Conservation (phyloP, 371 early-diverging fungal genomes). For the Mortierella sp. region DNA sequence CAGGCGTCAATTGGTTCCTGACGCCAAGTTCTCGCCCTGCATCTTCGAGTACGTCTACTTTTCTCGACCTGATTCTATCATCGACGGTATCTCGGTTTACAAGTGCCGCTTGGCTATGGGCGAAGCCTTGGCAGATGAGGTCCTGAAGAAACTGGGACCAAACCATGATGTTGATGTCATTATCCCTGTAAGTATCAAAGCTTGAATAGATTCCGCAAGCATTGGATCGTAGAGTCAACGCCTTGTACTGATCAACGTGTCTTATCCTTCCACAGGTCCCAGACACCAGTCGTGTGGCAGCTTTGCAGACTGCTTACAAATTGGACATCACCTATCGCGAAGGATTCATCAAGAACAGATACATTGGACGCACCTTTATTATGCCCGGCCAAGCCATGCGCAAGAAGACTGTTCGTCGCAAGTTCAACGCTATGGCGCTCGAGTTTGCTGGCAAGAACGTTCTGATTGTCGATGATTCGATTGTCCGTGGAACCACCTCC, state of each 20-base stretch:
- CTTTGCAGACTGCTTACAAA: conserved; percentile 89
- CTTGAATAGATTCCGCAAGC: conserved; percentile 14
- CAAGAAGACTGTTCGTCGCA: conserved; percentile 93
- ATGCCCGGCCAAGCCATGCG: conserved; percentile 97
- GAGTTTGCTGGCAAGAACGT: conserved; percentile 97
- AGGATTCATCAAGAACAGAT: conserved; percentile 98
- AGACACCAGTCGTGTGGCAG: conserved; percentile 95
- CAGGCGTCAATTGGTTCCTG: conserved; percentile 69
- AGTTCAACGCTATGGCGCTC: conserved; percentile 96
- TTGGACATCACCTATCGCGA: conserved; percentile 92
- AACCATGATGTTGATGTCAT: conserved; percentile 94
- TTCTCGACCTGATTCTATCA: conserved; percentile 97
- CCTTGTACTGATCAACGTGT: neutral
- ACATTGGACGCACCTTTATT: conserved; percentile 97
- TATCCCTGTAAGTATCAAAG: conserved; percentile 90
- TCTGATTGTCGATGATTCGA: conserved; percentile 96
- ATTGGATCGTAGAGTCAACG: neutral
- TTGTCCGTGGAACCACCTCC: conserved; percentile 98
- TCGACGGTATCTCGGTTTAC: conserved; percentile 98
- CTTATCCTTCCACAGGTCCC: conserved; percentile 71
- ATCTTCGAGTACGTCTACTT: conserved; percentile 99
- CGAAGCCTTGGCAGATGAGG: conserved; percentile 89
- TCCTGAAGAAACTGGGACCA: conserved; percentile 72
- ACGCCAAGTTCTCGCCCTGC: conserved; percentile 84
- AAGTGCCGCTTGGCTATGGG: conserved; percentile 97